phyloP scores from a whole-genome alignment of 352 stramenopile genomes.

The Blastocystis sp. region DNA sequence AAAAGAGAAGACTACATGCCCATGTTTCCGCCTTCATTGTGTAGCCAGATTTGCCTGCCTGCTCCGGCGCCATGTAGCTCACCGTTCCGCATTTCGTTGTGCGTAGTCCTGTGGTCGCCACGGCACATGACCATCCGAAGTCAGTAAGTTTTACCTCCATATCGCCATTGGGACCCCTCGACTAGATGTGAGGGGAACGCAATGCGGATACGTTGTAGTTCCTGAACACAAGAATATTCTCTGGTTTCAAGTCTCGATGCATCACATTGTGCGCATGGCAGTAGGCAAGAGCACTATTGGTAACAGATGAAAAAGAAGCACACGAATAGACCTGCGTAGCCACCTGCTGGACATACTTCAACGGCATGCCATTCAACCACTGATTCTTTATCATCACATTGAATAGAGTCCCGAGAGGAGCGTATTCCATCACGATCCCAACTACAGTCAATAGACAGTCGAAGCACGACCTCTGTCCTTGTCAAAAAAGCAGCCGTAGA shows the following conservation, averaged over 20 bases:
- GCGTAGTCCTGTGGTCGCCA: not conserved
- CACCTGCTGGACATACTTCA: not conserved
- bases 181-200: not conserved
- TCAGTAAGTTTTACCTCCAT: conserved; percentile 47
- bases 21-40: not conserved
- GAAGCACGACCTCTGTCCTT: not conserved
- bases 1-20: not conserved
- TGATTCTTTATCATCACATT: conserved; percentile 1
- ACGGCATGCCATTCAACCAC: not conserved
- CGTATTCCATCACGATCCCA: conserved; percentile 54
- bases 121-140: conserved; percentile 19
- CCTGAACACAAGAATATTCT: conserved; percentile 66
- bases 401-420: conserved; percentile 15
- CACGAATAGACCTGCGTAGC: conserved; percentile 25
- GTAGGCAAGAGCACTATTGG: conserved; percentile 9
- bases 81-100: conserved; percentile 3
- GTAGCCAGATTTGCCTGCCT: not conserved
- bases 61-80: conserved; percentile 17
- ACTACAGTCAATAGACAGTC: not conserved
- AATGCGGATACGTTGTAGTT: not conserved
- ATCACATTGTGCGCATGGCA: conserved; percentile 66
- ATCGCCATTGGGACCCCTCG: not conserved
- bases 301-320: not conserved
- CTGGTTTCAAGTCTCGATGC: conserved; percentile 76
- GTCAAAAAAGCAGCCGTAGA: conserved; percentile 21